Conservation (phyloP, 805 yeast species). For the Candida nitratophila region DNA sequence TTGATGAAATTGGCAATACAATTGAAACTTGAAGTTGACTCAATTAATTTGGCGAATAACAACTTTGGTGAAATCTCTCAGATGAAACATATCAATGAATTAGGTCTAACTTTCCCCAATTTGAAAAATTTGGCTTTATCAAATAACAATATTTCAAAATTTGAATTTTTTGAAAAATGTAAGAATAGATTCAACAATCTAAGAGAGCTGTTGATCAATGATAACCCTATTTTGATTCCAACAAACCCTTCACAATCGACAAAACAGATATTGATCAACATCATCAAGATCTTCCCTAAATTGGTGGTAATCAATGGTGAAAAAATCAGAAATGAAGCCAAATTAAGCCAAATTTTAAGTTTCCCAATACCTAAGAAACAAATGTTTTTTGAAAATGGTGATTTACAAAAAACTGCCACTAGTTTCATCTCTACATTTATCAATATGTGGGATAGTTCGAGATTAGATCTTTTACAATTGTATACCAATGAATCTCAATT, state of each 20-base stretch:
- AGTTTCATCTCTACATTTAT: slow-evolving; percentile 70
- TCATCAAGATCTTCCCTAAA: slow-evolving; percentile 72
- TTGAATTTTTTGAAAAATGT: slow-evolving; percentile 65
- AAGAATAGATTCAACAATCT: slow-evolving; percentile 64
- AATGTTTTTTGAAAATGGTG: slow-evolving; percentile 76
- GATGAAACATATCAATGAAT: slow-evolving; percentile 43
- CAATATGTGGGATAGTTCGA: slow-evolving; percentile 74
- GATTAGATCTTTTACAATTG: slow-evolving; percentile 60
- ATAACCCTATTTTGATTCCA: slow-evolving; percentile 64
- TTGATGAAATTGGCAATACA: slow-evolving; percentile 72
- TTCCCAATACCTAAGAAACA: slow-evolving; percentile 52
- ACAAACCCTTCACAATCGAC: no score
- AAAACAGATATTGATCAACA: slow-evolving; percentile 47
- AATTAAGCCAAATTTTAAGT: slow-evolving; percentile 40
- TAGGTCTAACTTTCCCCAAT: slow-evolving; percentile 69
- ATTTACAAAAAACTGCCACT: slow-evolving; percentile 64
- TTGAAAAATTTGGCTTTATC: slow-evolving; percentile 75
- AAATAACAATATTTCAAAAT: slow-evolving; percentile 57
- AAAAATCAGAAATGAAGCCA: slow-evolving; percentile 66
- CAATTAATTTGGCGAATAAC: slow-evolving; percentile 66
- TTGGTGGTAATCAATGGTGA: slow-evolving; percentile 73
- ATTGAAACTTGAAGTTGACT: slow-evolving; percentile 46
- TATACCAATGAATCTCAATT: slow-evolving; percentile 84
- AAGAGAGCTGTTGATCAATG: slow-evolving; percentile 69
- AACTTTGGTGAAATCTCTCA: slow-evolving; percentile 43